Base-by-base conservation (phyloP, 441 rosid genomes). In the Geranium incanum region DNA sequence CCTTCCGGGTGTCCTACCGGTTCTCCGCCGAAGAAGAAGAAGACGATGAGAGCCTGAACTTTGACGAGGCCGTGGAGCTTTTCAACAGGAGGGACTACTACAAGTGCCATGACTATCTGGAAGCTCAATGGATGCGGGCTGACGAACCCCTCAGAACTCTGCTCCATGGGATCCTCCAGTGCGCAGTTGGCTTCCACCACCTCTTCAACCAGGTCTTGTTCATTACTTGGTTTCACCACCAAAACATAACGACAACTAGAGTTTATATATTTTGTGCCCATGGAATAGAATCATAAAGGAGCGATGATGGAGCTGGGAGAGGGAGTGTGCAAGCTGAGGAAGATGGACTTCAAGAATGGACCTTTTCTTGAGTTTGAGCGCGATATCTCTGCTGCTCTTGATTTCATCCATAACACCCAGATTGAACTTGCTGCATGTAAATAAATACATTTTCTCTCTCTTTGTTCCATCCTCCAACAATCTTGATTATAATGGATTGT, bases 221-320 rank as follows among this genome's bases (percentile, higher is more conserved):
- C 50, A 43, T 6, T 6, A 43, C 50, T 43, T 43, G 33, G 33
- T 28, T 28, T 28, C 33, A 28, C 33, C 33, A 28, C 33, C 33
- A 28, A 28, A 28, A 28, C 33, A 28, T 28, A 28, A 28, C 33
- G 3, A 28, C 33, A 28, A 28, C 33, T 28, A 28, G 33, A 28
- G 33, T 28, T 28, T 28, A 28, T 28, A 28, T 28, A 28, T 28
- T 28, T 28, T 28, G 33, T 28, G 33, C 33, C 33, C 33, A 28
- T 28, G 5, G 43, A 19, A 39, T 67, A 72, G 95, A 90, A 93
- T 74, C 97, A 93, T 76, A 89, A 81, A 75, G 98, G 96, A 71
- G 96, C 97, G 1, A 93, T 93, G 98, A 87, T 93, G 92, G 96
- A 91, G 85, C 74, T 93, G 63, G 98, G 97, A 70, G 98, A 91